These are phyloP conservation scores for Penicillium sp. DNA, from an alignment of 2,329 filamentous ascomycete species.

Conservation along the genomic window DNA sequence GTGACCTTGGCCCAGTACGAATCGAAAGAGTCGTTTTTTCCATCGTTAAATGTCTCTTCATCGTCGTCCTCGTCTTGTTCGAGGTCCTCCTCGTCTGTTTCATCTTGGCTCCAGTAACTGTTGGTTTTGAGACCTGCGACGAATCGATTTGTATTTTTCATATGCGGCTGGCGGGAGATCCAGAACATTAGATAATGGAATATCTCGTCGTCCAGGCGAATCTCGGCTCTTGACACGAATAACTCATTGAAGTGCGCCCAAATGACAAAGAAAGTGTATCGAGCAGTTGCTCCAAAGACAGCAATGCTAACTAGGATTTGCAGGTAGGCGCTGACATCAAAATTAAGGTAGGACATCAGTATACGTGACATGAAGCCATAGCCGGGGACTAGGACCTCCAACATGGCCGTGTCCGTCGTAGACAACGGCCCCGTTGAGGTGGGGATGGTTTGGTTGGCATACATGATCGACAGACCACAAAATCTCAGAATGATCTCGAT, in stretches of 20 bases:
- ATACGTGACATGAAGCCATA: constrained; percentile 59
- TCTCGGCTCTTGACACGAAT: constrained; percentile 65
- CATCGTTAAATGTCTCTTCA: constrained; percentile 32
- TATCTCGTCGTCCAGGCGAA: constrained; percentile 69
- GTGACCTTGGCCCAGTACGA: constrained; percentile 45
- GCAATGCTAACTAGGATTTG: constrained; percentile 56
- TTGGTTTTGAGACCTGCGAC: constrained; percentile 64
- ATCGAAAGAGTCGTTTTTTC: constrained; percentile 42
- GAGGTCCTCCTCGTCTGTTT: constrained; percentile 24
- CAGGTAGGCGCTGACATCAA: constrained; percentile 64
- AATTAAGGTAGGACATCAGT: constrained; percentile 57
- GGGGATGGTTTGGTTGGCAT: constrained; percentile 16
- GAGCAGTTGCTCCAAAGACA: constrained; percentile 52
- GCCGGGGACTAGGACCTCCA: constrained; percentile 67
- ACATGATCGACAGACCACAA: constrained; percentile 15
- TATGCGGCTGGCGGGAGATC: constrained; percentile 64
- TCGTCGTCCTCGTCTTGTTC: constrained; percentile 27
- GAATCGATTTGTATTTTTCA: constrained; percentile 60
- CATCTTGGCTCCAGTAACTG: constrained; percentile 27
- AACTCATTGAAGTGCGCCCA: constrained; percentile 53
- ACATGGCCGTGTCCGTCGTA: constrained; percentile 31
- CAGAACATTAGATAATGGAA: constrained; percentile 72
- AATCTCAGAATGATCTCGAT: neutral
- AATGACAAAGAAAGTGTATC: constrained; percentile 53
- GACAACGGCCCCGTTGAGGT: constrained; percentile 13